Percentiles rank a stretch among this genome's conserved stretches.
Conservation (phyloP, 345 rosid genomes). For the Syzygium grande region DNA sequence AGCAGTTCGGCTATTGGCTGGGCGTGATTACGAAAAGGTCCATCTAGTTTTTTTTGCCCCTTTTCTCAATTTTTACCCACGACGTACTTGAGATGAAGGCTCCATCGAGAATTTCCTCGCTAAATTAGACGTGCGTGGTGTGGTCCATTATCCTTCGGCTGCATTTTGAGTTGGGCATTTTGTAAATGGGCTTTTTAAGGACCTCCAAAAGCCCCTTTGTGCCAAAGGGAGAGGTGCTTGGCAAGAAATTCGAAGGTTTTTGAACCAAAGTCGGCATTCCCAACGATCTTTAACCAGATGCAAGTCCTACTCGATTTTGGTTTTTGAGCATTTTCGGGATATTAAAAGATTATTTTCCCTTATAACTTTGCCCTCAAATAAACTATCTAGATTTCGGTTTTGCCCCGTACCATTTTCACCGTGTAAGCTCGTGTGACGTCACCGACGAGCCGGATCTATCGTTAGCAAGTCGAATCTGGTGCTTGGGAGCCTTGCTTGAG, state of each 20-base stretch:
- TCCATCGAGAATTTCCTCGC: too few relatives aligned
- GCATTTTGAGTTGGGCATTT: background rate
- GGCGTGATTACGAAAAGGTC: background rate
- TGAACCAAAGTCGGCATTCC: too few relatives aligned
- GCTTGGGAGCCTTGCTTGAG: background rate
- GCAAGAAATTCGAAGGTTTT: too few relatives aligned
- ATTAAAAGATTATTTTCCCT: background rate
- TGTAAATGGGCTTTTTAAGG: too few relatives aligned
- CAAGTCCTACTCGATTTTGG: too few relatives aligned
- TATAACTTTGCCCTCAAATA: background rate
- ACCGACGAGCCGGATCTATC: too few relatives aligned
- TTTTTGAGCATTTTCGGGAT: too few relatives aligned
- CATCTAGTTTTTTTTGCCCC: background rate
- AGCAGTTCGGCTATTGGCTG: background rate
- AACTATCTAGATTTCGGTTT: background rate
- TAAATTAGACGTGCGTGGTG: too few relatives aligned
- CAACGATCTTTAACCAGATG: too few relatives aligned
- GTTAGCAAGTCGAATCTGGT: rapidly evolving
- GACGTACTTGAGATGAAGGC: background rate
- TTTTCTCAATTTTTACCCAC: background rate
- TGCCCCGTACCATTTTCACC: background rate
- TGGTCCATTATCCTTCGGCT: background rate
- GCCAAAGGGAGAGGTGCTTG: too few relatives aligned
- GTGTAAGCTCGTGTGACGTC: background rate
- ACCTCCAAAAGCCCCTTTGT: too few relatives aligned